Evolutionary conservation across 139 green algal species (phyloP), one percentile per base, ranked within the genome.

Genomic region (Haematococcus lacustris): DNA sequence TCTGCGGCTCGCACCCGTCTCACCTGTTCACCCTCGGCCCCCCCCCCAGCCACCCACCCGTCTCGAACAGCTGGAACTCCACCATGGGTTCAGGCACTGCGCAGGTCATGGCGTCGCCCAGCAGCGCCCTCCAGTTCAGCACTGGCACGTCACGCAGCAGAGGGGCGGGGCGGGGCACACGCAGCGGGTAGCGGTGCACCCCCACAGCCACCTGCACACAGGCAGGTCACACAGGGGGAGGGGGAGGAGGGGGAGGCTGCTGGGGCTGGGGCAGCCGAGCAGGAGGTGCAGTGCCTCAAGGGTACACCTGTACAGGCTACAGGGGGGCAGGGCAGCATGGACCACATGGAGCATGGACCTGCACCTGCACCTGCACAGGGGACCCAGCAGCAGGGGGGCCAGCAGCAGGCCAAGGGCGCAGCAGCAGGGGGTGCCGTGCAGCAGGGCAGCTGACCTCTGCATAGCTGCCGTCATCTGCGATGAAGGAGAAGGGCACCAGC

Each of bases 11-110:
- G n/a, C n/a, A n/a, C n/a, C n/a, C n/a, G n/a, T n/a, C n/a, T n/a
- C n/a, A n/a, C n/a, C n/a, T n/a, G n/a, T n/a, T n/a, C n/a, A n/a
- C n/a, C n/a, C n/a, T n/a, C n/a, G n/a, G n/a, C n/a, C n/a, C n/a
- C n/a, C n/a, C n/a, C n/a, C n/a, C n/a, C n/a, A n/a, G n/a, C 25
- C 37, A 26, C 73, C 6, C 51, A 76, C 77, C 72, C 37, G 71
- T 82, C 41, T 78, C 77, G 47, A 82, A 82, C 72, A 82, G 73
- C 69, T 88, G 76, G 64, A 88, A 80, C 66, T 88, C 76, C 61
- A 88, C 71, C 38, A 76, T 21, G n/a, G 82, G 82, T 3, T 85
- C 76, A 1, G 76, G 76, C 38, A 85, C 57, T 13, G 74, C 65
- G 38, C 71, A 70, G 53, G 28, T 65, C 43, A 81, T 77, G 23